Evolutionary conservation across 2,329 filamentous ascomycete genomes (phyloP).

Genomic region (Ophiostoma piceae): DNA sequence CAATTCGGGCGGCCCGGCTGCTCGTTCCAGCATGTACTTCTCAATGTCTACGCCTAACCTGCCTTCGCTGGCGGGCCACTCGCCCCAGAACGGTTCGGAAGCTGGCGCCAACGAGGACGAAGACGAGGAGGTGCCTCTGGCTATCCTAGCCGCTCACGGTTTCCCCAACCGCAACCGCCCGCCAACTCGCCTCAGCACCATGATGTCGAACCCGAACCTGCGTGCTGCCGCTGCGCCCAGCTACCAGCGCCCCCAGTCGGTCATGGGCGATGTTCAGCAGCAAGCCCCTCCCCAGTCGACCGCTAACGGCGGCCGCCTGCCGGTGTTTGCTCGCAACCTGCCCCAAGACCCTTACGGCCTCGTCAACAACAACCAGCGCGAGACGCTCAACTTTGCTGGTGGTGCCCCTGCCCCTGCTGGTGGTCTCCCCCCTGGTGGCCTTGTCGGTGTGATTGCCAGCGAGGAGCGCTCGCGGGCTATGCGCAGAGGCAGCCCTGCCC

Average conservation of each 20-base stretch:
- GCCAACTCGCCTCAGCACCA: conserved; percentile 59
- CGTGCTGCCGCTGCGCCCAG: conserved; percentile 48
- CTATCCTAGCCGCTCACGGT: conserved; percentile 80
- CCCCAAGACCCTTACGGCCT: conserved; percentile 81
- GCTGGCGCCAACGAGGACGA: conserved; percentile 54
- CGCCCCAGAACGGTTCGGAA: conserved; percentile 41
- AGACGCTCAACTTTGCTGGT: conserved; percentile 66
- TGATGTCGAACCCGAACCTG: conserved; percentile 67
- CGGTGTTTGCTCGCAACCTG: conserved; percentile 75
- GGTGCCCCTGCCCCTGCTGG: conserved; percentile 38
- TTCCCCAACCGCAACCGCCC: conserved; percentile 76
- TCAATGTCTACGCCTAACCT: conserved; percentile 61
- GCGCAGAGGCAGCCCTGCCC: conserved; percentile 70
- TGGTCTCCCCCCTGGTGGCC: conserved; percentile 61
- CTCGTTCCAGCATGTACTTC: conserved; percentile 48
- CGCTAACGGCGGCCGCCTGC: conserved; percentile 49
- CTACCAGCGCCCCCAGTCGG: conserved; percentile 50
- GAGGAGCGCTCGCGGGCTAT: conserved; percentile 76
- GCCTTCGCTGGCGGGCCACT: conserved; percentile 26
- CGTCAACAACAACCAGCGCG: conserved; percentile 65
- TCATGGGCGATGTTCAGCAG: conserved; percentile 36
- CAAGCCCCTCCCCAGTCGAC: conserved; percentile 29
- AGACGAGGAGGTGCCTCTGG: conserved; percentile 82
- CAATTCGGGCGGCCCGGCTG: conserved; percentile 42
- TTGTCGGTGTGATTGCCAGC: conserved; percentile 81